Conservation (phyloP, 305 asterid species). For the Fraxinus latifolia region DNA sequence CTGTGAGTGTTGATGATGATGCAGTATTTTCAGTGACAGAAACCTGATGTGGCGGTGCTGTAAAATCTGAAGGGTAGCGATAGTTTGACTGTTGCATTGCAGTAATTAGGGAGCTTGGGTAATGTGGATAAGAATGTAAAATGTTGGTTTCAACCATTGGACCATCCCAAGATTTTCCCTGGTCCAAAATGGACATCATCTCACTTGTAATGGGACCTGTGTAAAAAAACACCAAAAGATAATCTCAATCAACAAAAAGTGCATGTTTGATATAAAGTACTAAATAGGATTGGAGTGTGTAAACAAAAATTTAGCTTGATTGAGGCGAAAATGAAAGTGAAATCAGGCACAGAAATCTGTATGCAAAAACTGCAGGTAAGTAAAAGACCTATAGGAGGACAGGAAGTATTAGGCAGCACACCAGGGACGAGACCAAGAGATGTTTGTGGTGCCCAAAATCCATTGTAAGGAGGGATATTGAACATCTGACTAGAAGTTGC, state of each 20-base stretch:
- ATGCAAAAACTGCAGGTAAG: constrained; percentile 2
- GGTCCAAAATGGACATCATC: constrained; percentile 48
- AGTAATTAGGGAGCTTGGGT: constrained; percentile 20
- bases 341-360: neutral
- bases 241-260: neutral
- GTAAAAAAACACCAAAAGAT: constrained; percentile 9
- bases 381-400: neutral
- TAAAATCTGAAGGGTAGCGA: constrained; percentile 30
- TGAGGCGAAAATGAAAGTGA: neutral
- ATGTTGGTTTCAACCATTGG: constrained; percentile 24
- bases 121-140: constrained; percentile 19
- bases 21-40: constrained; percentile 23
- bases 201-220: constrained; percentile 55
- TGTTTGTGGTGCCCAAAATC: constrained; percentile 41
- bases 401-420: constrained; percentile 5
- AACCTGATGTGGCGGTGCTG: constrained; percentile 30
- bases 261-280: no score
- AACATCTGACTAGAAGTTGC: constrained; percentile 4
- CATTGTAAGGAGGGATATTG: constrained; percentile 19
- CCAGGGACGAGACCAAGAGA: constrained; percentile 50
- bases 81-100: constrained; percentile 31
- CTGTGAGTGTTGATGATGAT: constrained; percentile 24
- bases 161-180: constrained; percentile 39
- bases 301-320: neutral
- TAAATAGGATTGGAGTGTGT: neutral